These are phyloP conservation scores for Candolleomyces efflorescens DNA, from an alignment of 768 basidiomycete genomes.

Conservation along the genomic window DNA sequence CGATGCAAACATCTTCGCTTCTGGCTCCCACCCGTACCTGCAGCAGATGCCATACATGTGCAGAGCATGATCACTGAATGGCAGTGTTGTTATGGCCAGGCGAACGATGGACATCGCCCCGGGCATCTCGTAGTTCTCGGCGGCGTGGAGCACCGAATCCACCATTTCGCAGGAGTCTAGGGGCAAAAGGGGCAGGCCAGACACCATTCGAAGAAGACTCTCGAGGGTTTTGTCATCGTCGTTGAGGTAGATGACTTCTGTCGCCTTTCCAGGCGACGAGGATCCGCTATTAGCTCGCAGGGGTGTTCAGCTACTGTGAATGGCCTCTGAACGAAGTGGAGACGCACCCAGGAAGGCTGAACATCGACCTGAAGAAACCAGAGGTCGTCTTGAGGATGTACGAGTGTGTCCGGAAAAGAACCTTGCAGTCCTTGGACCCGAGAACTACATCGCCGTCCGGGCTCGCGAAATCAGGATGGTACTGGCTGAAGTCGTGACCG, in stretches of 20 bases:
- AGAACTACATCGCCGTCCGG: slow-evolving; percentile 55
- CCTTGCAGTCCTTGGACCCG: slow-evolving; percentile 43
- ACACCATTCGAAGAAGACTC: slow-evolving; percentile 55
- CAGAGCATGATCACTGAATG: slow-evolving; percentile 46
- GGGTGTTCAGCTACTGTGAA: background rate
- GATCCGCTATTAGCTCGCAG: background rate
- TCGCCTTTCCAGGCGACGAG: background rate
- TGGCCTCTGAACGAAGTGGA: no score
- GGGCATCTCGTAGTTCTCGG: slow-evolving; percentile 70
- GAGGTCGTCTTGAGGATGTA: slow-evolving; percentile 60
- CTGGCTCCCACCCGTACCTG: slow-evolving; percentile 56
- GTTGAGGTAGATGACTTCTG: slow-evolving; percentile 46
- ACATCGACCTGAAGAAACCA: slow-evolving; percentile 60
- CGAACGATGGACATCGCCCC: slow-evolving; percentile 59
- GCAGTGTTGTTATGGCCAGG: slow-evolving; percentile 49
- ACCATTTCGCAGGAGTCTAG: slow-evolving; percentile 49
- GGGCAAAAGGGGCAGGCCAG: slow-evolving; percentile 48
- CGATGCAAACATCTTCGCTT: slow-evolving; percentile 49
- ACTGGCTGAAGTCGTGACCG: slow-evolving; percentile 3
- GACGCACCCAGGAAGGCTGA: slow-evolving; percentile 47
- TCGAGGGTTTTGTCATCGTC: slow-evolving; percentile 56
- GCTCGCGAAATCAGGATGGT: slow-evolving; percentile 49
- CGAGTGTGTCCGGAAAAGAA: slow-evolving; percentile 55
- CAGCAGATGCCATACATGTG: slow-evolving; percentile 52
- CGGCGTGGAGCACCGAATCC: slow-evolving; percentile 55